Percentiles rank a stretch among this genome's conserved stretches.
Conservation (phyloP, 768 basidiomycete species). For the Kondoa subrosea region DNA sequence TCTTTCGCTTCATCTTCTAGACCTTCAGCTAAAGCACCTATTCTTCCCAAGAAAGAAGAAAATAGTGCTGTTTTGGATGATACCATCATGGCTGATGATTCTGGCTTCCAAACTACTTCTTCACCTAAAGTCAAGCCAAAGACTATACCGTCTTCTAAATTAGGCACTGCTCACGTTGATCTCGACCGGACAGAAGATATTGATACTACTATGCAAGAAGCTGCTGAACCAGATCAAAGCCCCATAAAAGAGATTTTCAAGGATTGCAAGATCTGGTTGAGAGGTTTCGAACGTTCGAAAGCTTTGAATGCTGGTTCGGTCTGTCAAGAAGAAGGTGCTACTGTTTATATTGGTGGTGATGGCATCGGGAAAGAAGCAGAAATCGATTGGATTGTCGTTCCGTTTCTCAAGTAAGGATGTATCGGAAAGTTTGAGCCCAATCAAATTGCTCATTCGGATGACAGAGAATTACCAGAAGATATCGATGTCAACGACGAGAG, state of each 20-base stretch:
- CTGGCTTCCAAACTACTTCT: neutral
- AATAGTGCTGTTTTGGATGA: neutral
- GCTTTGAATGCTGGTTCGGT: neutral
- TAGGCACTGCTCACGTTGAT: too few species aligned
- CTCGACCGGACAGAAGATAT: too few species aligned
- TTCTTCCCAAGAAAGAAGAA: neutral
- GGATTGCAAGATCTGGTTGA: neutral
- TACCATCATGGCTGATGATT: neutral
- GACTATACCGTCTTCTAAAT: too few species aligned
- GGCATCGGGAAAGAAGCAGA: neutral
- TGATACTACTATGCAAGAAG: too few species aligned
- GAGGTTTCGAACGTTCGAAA: neutral
- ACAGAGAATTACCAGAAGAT: neutral
- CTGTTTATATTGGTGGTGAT: neutral
- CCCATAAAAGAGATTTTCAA: neutral
- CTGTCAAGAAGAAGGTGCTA: neutral
- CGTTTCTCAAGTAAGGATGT: neutral
- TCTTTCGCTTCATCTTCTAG: neutral
- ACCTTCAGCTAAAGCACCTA: neutral
- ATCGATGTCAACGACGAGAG: conserved; percentile 8
- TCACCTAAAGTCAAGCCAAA: neutral
- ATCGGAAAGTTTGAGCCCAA: too few species aligned
- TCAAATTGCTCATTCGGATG: too few species aligned
- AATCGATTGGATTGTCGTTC: conserved; percentile 1
- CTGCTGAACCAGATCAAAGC: too few species aligned